Evolutionary conservation across 768 basidiomycete genomes (phyloP).

Genomic region (Podaxis pistillaris): DNA sequence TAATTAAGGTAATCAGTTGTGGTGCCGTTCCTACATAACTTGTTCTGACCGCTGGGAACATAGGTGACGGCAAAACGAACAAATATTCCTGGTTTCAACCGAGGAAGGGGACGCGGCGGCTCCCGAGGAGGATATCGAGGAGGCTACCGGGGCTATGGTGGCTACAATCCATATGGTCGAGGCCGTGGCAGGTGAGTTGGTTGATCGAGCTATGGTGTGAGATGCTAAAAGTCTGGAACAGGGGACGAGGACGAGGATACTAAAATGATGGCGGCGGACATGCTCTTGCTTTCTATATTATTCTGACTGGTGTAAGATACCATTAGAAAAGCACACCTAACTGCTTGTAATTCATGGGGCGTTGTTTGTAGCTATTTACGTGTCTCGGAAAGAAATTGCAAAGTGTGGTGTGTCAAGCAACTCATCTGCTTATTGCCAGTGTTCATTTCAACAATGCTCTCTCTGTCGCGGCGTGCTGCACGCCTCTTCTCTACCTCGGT

Average conservation of each 20-base stretch:
- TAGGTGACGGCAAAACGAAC: constrained; percentile 96
- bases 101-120: constrained; percentile 68
- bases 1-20: constrained; percentile 71
- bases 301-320: constrained; percentile 16
- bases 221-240: constrained; percentile 15
- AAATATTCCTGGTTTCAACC: constrained; percentile 90
- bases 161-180: constrained; percentile 59
- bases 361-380: constrained; percentile 5
- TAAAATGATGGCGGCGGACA: constrained; percentile 25
- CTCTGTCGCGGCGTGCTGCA: not conserved
- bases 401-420: not conserved
- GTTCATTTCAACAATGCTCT: not conserved
- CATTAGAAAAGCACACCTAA: constrained; percentile 11
- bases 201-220: not conserved
- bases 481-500: constrained; percentile 17
- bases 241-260: constrained; percentile 69
- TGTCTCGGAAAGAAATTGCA: not conserved
- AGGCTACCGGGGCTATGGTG: constrained; percentile 48
- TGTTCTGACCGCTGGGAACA: not conserved
- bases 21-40: constrained; percentile 1
- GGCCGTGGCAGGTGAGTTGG: constrained; percentile 70
- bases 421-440: not conserved
- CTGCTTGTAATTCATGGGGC: not conserved
- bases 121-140: constrained; percentile 57
- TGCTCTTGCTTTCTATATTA: constrained; percentile 13